Conservation (phyloP, 768 basidiomycete genomes). For the Gelatoporia subvermispora region DNA sequence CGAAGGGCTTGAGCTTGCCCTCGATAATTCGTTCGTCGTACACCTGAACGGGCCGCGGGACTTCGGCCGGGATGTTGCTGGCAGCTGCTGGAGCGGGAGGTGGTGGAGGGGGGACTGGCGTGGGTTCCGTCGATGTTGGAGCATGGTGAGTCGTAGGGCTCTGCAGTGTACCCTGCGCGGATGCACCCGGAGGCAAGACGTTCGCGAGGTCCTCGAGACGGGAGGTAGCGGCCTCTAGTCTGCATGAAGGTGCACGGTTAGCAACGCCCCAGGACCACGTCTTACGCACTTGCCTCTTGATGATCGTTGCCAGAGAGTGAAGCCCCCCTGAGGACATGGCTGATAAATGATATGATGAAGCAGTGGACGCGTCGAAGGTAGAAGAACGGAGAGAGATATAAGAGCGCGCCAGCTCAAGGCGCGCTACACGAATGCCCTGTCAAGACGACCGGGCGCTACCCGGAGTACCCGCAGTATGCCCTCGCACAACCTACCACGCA, state of each 20-base stretch:
- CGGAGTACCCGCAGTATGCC: background rate
- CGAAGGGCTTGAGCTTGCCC: constrained; percentile 68
- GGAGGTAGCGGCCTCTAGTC: constrained; percentile 89
- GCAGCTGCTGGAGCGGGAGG: constrained; percentile 34
- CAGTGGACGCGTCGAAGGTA: too few species aligned
- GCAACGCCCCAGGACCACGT: constrained; percentile 1
- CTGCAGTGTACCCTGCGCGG: constrained; percentile 15
- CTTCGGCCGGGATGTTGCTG: constrained; percentile 34
- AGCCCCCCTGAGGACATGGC: constrained; percentile 41
- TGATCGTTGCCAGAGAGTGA: constrained; percentile 75
- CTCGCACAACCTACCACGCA: too few species aligned
- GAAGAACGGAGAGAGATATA: too few species aligned
- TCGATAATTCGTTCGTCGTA: constrained; percentile 74
- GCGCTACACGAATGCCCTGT: too few species aligned
- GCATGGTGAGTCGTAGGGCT: constrained; percentile 1
- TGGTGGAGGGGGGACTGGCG: constrained; percentile 24
- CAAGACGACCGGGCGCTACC: too few species aligned
- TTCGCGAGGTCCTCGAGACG: constrained; percentile 87
- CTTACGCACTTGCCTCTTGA: constrained; percentile 55
- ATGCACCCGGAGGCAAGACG: constrained; percentile 28
- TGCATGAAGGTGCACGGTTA: constrained; percentile 27
- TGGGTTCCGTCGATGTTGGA: constrained; percentile 12
- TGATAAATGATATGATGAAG: too few species aligned
- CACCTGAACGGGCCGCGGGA: constrained; percentile 58
- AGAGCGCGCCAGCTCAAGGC: too few species aligned